Conservation (phyloP, 345 rosid genomes). For the Noccaea bulbosa region DNA sequence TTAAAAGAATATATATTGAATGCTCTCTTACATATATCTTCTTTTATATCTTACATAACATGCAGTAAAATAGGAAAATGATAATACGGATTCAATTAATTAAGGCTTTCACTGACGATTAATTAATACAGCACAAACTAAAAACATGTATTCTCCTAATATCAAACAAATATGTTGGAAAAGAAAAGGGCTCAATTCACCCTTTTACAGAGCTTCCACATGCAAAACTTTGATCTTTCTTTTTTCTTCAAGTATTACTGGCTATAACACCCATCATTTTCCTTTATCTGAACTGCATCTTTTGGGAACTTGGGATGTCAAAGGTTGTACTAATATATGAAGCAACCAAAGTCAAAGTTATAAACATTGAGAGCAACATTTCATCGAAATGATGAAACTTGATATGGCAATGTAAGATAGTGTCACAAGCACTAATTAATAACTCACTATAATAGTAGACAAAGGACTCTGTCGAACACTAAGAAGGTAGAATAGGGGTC, state of each 20-base stretch:
- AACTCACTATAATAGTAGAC: conserved; percentile 22
- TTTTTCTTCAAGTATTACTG: conserved; percentile 14
- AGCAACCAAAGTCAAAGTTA: conserved; percentile 34
- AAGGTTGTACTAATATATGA: conserved; percentile 35
- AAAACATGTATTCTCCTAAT: not conserved
- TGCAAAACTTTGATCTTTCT: conserved; percentile 6
- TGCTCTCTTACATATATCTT: not conserved
- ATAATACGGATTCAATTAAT: not conserved
- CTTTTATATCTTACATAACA: not conserved
- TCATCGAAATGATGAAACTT: conserved; percentile 7
- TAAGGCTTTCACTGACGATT: not conserved
- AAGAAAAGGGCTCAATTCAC: not conserved
- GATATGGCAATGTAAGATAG: conserved; percentile 14
- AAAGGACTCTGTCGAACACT: conserved; percentile 36
- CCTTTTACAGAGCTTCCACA: conserved; percentile 5
- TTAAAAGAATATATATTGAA: no score
- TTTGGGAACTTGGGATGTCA: conserved; percentile 15
- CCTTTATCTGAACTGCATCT: conserved; percentile 7
- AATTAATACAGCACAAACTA: not conserved
- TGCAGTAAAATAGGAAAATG: not conserved
- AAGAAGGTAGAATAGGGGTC: conserved; percentile 33
- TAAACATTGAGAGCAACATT: conserved; percentile 35
- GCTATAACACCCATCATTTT: conserved; percentile 20
- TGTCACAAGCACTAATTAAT: conserved; percentile 27
- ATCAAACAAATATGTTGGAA: conserved; percentile 6